These are phyloP conservation scores for Mycena galopus DNA, from an alignment of 768 basidiomycete genomes.

Conservation along the genomic window DNA sequence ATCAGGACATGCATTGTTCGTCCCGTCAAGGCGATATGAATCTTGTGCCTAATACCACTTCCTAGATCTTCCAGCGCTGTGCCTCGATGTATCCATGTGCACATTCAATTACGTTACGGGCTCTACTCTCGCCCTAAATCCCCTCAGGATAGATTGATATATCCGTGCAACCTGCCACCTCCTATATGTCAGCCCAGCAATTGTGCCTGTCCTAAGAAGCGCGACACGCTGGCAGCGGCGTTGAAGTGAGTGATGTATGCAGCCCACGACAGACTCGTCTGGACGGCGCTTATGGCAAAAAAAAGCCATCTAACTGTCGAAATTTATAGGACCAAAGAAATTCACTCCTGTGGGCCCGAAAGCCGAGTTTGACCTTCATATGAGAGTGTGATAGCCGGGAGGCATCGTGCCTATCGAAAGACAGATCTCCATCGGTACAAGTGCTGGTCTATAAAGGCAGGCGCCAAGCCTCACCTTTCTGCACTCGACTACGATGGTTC, in stretches of 20 bases:
- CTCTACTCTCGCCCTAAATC: too few relatives aligned
- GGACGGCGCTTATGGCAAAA: background rate
- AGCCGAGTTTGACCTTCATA: background rate
- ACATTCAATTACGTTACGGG: background rate
- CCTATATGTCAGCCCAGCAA: background rate
- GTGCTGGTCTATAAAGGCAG: conserved; percentile 32
- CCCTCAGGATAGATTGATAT: background rate
- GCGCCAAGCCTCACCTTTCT: conserved; percentile 18
- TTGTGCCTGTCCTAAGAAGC: conserved; percentile 4
- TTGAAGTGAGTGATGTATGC: background rate
- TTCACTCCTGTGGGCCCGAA: background rate
- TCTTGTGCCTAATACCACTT: conserved; percentile 4
- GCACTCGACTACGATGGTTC: conserved; percentile 31
- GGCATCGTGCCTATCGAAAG: too few relatives aligned
- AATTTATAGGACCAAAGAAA: background rate
- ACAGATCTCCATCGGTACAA: conserved; percentile 31
- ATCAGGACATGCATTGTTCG: too few relatives aligned
- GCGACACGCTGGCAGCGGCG: conserved; percentile 18
- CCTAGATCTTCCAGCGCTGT: background rate
- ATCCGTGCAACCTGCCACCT: background rate
- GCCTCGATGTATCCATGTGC: background rate
- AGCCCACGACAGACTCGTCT: too few relatives aligned
- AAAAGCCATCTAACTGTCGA: background rate
- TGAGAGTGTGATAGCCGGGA: conserved; percentile 29
- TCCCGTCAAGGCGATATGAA: background rate